These are phyloP conservation scores for Butyriboletus loyo DNA, from an alignment of 768 basidiomycete genomes.

Conservation along the genomic window DNA sequence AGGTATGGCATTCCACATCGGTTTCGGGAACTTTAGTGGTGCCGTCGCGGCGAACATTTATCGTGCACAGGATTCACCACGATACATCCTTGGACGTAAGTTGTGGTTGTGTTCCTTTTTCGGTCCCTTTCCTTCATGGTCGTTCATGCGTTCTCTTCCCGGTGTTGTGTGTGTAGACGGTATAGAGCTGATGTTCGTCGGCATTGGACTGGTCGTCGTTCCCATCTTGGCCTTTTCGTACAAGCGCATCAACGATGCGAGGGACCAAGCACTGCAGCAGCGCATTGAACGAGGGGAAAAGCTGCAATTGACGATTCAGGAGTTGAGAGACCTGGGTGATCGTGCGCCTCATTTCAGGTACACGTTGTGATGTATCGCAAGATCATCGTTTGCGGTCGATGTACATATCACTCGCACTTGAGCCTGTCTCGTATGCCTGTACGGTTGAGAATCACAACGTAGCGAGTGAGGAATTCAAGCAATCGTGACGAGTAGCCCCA, in stretches of 20 bases:
- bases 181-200: conserved; percentile 65
- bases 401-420: background rate
- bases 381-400: background rate
- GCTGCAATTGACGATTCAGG: conserved; percentile 9
- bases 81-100: conserved; percentile 62
- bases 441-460: too few relatives aligned
- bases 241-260: conserved; percentile 50
- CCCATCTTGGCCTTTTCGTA: conserved; percentile 51
- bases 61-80: conserved; percentile 54
- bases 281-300: conserved; percentile 20
- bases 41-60: conserved; percentile 65
- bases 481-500: too few relatives aligned
- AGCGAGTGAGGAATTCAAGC: too few relatives aligned
- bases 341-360: conserved; percentile 64
- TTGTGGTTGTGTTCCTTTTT: conserved; percentile 1
- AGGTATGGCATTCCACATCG: conserved; percentile 57
- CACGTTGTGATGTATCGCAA: conserved; percentile 31
- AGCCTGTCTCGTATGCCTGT: background rate
- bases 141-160: background rate
- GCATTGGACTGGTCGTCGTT: conserved; percentile 55
- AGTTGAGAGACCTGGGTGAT: conserved; percentile 47
- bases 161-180: conserved; percentile 39
- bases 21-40: conserved; percentile 58
- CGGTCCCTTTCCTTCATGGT: background rate
- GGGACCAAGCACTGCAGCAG: conserved; percentile 35